Evolutionary conservation across 2,329 filamentous ascomycete species (phyloP), one percentile per base, ranked within the genome.

Genomic region (Penicillium sp.): DNA sequence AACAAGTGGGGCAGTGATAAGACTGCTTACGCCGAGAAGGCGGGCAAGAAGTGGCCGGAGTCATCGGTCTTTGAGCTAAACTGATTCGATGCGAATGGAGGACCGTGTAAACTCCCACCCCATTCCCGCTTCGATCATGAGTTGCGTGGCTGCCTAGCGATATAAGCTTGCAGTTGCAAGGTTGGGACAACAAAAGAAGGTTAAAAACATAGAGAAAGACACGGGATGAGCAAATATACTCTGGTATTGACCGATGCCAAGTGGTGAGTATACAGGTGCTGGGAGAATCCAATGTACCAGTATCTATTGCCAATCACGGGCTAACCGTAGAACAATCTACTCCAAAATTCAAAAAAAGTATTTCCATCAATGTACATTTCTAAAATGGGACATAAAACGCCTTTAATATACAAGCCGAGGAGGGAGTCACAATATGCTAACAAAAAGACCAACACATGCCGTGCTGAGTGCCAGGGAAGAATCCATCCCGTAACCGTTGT

Each of bases 1-100:
- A 70, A 72, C 40, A 73, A 79, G 56, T 81, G 82, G 79, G 76
- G 77, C 54, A 81, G 81, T 56, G 72, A 76, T 49, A 79, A 80
- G 64, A 72, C 81, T 37, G 75, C 77, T 46, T 86, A 84, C 52
- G 65, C 65, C 5, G 56, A 72, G 47, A 75, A 72, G 59, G 74
- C 75, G 8, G 68, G 60, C 56, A 68, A 68, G 58, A 73, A 69
- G 61, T 77, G 74, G 74, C 67, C 67, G 5, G 69, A 76, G 59
- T 72, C 73, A 44, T 72, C 72, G 16, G 61, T 69, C 6, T 77
- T 77, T 50, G 59, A 58, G 50, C 49, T 65, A 48, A 60, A 63
- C 38, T 70, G 54, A 64, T 48, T 34, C 49, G 35, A 46, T 51
- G 23, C 3, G 35, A 29, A 18, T 46, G 40, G 52, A 32, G 34